Percentiles rank a stretch among this genome's conserved stretches.
phyloP scores from a whole-genome alignment of 129 eudicot species.

The Lactuca sativa region DNA sequence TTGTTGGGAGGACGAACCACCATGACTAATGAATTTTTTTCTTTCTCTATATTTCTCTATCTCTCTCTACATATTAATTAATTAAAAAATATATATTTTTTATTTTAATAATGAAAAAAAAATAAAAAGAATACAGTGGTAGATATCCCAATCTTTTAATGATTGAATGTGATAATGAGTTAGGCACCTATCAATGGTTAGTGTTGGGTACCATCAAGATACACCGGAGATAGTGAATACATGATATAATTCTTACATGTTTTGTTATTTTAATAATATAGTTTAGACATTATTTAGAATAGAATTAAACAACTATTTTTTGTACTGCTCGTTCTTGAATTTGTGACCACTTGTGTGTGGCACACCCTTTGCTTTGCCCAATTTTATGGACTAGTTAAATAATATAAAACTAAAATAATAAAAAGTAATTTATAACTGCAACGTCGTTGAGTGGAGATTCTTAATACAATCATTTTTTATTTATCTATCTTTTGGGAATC shows the following conservation, averaged over 20 bases:
- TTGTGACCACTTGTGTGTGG: slow-evolving; percentile 1
- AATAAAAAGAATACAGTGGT: too few species aligned
- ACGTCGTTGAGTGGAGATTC: background rate
- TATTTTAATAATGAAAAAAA: too few species aligned
- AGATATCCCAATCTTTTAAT: too few species aligned
- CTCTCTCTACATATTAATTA: too few species aligned
- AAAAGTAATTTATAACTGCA: background rate
- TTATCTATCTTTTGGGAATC: background rate
- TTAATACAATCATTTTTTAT: background rate
- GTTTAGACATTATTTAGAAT: background rate
- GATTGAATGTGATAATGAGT: too few species aligned
- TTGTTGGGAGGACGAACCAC: too few species aligned
- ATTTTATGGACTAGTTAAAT: background rate
- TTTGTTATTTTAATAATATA: background rate
- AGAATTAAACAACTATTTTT: background rate
- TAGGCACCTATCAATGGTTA: too few species aligned
- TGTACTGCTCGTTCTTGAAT: slow-evolving; percentile 10
- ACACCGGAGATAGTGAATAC: background rate
- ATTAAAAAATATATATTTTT: too few species aligned
- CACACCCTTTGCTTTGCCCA: slow-evolving; percentile 20
- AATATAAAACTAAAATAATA: background rate
- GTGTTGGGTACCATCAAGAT: too few species aligned
- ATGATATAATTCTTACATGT: background rate
- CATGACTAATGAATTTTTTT: too few species aligned
- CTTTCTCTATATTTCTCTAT: too few species aligned